Evolutionary conservation across 257 asterid genomes (phyloP), one percentile per base, ranked within the genome.

Genomic region (Oldenlandia corymbosa): DNA sequence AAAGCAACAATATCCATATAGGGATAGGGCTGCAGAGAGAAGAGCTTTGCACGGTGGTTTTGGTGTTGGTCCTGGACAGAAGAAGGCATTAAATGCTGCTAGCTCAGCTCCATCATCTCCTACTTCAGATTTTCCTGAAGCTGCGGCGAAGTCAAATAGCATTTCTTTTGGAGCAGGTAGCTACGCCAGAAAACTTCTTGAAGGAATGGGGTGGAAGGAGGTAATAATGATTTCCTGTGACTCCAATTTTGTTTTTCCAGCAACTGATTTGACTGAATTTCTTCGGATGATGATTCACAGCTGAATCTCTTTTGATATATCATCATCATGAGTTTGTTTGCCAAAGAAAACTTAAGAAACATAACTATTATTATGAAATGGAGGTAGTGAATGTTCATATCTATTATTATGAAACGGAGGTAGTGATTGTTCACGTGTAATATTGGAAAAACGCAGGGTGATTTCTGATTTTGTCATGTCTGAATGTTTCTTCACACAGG

Each of bases 121-220:
- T 60, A 59, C 49, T 57, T 66, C 78, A 54, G 49, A 66, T 54
- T 75, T 39, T 52, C 83, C 84, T 2, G 95, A 62, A 62, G 91
- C 97, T 49, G 84, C 87, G 42, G 88, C 95, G 1, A 94, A 89
- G 74, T 76, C 99, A 27, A 56, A 83, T 78, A 82, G 34, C 81
- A 75, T 76, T 64, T 87, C 99, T 18, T 92, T 92, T 46, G 96
- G 99, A 46, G 79, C 60, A 51, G 94, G 96, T 60, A 89, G 99
- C 54, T 92, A 92, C 69, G 99, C 95, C 60, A 76, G 97, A 65
- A 87, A 75, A 76, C 68, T 92, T 68, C 83, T 89, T 2, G 82
- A 89, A 75, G 80, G 79, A 88, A 92, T 92, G 97, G 99, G 99
- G 51, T 92, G 99, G 99, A 92, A 92, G 62, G 94, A 92, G 99